A percentile compares a stretch with the other conserved stretches of the same genome.
Evolutionary conservation across 2,329 filamentous ascomycete genomes (phyloP).

Genomic region (Paraphoma chrysanthemicola): DNA sequence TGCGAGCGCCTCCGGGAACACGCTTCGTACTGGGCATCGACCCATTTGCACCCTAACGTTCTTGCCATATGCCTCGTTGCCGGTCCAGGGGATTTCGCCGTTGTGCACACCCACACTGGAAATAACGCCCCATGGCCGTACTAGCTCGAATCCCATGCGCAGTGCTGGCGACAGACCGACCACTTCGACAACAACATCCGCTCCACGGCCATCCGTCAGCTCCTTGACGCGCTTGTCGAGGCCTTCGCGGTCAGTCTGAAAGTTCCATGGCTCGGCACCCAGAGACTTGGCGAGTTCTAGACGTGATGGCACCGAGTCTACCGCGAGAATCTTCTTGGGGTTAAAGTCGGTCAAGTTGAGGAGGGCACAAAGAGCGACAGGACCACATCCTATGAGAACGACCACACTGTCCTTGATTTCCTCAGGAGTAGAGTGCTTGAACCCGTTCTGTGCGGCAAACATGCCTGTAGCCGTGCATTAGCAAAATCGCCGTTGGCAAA

Average conservation of each 20-base stretch:
- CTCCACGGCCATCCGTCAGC: constrained; percentile 79
- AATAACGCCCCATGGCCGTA: constrained; percentile 58
- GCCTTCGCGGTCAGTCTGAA: constrained; percentile 69
- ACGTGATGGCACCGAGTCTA: constrained; percentile 78
- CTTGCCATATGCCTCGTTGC: constrained; percentile 58
- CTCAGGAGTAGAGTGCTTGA: constrained; percentile 66
- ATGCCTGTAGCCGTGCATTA: constrained; percentile 56
- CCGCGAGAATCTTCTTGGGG: constrained; percentile 77
- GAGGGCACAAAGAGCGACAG: constrained; percentile 81
- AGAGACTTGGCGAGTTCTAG: constrained; percentile 75
- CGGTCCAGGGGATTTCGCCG: constrained; percentile 56
- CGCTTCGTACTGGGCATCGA: constrained; percentile 58
- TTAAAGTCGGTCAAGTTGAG: constrained; percentile 77
- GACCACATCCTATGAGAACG: constrained; percentile 83
- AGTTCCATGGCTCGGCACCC: constrained; percentile 85
- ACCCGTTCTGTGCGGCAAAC: constrained; percentile 81
- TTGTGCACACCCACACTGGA: constrained; percentile 59
- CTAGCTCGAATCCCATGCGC: constrained; percentile 56
- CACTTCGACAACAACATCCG: constrained; percentile 76
- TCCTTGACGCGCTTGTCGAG: constrained; percentile 74
- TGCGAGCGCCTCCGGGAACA: constrained; percentile 56
- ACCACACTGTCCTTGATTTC: constrained; percentile 72
- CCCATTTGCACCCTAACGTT: constrained; percentile 59
- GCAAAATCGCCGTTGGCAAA: background rate
- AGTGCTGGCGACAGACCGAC: constrained; percentile 58